phyloP scores from a whole-genome alignment of 495 filamentous ascomycete species.

The Penicillium flavigenum region DNA sequence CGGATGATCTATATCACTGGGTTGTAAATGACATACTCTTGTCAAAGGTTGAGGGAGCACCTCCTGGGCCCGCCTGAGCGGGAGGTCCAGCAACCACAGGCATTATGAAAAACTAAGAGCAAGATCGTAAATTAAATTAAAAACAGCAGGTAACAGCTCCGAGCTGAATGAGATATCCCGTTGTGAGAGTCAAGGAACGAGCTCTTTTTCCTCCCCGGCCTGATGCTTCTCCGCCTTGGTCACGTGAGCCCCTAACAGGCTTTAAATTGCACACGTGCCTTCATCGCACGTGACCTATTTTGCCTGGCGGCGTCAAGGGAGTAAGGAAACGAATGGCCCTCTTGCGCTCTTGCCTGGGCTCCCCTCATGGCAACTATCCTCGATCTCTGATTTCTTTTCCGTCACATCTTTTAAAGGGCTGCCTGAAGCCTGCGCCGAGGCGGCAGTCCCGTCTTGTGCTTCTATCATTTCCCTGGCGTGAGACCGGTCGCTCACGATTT shows the following conservation, averaged over 20 bases:
- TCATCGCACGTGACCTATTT: conserved; percentile 18
- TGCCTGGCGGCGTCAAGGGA: conserved; percentile 27
- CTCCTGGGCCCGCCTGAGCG: conserved; percentile 45
- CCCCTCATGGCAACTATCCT: conserved; percentile 33
- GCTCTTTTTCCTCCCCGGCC: conserved; percentile 24
- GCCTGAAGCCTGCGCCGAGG: conserved; percentile 38
- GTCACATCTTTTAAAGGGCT: conserved; percentile 29
- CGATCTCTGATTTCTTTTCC: conserved; percentile 27
- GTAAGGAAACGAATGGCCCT: conserved; percentile 21
- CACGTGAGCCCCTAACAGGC: conserved; percentile 22
- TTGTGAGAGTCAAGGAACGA: conserved; percentile 6
- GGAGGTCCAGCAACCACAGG: conserved; percentile 63
- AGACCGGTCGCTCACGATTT: conserved; percentile 35
- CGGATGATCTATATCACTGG: conserved; percentile 3
- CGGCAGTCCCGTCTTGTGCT: conserved; percentile 39
- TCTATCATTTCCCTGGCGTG: conserved; percentile 31
- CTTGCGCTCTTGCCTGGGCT: conserved; percentile 29
- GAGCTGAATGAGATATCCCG: conserved; percentile 1
- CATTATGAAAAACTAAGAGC: conserved; percentile 47
- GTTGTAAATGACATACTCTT: conserved; percentile 68
- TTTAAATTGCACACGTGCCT: conserved; percentile 18
- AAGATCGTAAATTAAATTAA: background rate
- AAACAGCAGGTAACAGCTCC: conserved; percentile 6
- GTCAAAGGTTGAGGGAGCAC: conserved; percentile 76
- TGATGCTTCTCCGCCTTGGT: conserved; percentile 22